Base-by-base conservation (phyloP, 2,329 filamentous ascomycete species). In the Microdochium trichocladiopsis region DNA sequence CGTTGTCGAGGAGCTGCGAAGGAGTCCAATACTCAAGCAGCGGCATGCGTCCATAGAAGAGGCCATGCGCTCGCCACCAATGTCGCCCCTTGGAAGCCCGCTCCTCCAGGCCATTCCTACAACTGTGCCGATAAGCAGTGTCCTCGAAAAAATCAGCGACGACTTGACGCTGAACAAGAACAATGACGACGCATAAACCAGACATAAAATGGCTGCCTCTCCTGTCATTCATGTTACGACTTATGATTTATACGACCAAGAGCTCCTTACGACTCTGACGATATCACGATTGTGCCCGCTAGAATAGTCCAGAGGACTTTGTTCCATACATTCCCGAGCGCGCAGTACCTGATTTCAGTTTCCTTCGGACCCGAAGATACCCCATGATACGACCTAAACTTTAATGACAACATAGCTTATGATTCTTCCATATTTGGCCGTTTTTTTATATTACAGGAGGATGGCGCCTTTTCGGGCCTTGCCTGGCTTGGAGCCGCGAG, bases 31-130 rank as follows among this genome's bases (percentile, higher is more conserved):
- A 52, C 75, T 86, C 71, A 79, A 82, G 49, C 78, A 82, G 60
- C 74, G 83, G 16, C 81, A 82, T 61, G 78, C 80, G n/a, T 83
- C 78, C 8, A 79, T 85, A 59, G 83, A 86, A 65, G 72, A 71
- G 57, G 69, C 78, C 55, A 82, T 83, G 76, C 69, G 72, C 22
- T 68, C 67, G 49, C 64, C 68, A 24, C 65, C 69, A 14, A 65
- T 63, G 54, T 60, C 61, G 24, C 60, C 62, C 16, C 51, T 61
- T 25, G 47, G 37, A 31, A 47, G 51, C 25, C 41, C 25, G 4
- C 23, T 56, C 56, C 18, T 62, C 59, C 53, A 45, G 18, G 41
- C 41, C 18, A 23, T 16, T 18, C 33, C 33, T 5, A 22, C 16
- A 8, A 45, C 16, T 3, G 18, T 21, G 6, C 16, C 41, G 5